phyloP scores from a whole-genome alignment of 768 basidiomycete genomes.

The Mycena crocata region DNA sequence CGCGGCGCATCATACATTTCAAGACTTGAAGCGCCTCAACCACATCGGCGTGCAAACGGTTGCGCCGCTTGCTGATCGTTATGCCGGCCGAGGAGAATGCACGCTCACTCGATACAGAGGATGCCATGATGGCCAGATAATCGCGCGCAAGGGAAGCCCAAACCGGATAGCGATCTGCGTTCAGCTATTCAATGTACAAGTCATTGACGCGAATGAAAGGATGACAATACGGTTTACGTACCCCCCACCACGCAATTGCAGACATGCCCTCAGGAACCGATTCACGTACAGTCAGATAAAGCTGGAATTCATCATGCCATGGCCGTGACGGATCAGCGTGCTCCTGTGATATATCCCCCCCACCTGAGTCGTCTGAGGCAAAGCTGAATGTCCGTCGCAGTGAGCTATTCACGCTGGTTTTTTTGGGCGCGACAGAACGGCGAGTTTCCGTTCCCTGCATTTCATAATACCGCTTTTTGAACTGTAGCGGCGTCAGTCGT shows the following conservation, averaged over 20 bases:
- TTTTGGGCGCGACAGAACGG: background rate
- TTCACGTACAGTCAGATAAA: background rate
- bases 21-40: conserved; percentile 7
- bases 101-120: background rate
- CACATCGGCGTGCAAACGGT: conserved; percentile 1
- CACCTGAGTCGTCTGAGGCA: background rate
- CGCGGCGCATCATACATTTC: background rate
- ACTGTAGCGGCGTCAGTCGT: background rate
- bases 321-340: background rate
- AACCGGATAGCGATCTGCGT: conserved; percentile 36
- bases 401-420: background rate
- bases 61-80: conserved; percentile 2
- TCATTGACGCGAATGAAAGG: background rate
- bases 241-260: conserved; percentile 10
- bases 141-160: conserved; percentile 6
- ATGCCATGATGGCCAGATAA: conserved; percentile 1
- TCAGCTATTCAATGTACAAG: background rate
- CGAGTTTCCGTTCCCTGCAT: background rate
- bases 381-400: background rate
- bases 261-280: background rate
- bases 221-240: background rate
- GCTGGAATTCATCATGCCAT: background rate
- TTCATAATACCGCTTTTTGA: background rate
- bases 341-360: background rate
- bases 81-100: conserved; percentile 15